Evolutionary conservation across 1,284 basidiomycete genomes (phyloP), one percentile per base, ranked within the genome.

Genomic region (Cryptococcus sp.): DNA sequence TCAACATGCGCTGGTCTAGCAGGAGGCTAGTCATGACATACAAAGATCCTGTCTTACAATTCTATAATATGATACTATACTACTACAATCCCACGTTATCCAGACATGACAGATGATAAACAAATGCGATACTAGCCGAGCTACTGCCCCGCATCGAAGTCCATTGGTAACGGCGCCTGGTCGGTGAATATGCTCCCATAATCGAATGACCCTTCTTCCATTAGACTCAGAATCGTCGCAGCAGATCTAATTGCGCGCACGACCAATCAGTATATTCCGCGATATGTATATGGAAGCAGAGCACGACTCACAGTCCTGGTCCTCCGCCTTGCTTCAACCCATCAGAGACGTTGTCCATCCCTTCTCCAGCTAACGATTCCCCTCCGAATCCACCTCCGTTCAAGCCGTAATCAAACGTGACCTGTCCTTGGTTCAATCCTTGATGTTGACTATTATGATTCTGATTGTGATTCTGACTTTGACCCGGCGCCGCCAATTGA

Each of bases 161-260:
- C 57, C 57, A 59, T 54, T 31, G 57, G 57, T 22, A 59, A 52
- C 1, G 61, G 61, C 48, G 76, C 76, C 55, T 78, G 76, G 60
- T 78, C 76, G 20, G 74, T 76, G 56, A 78, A 78, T 50, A 78
- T 74, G 22, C 70, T 71, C 19, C 73, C 70, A 59, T 78, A 78
- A 60, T 78, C 76, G 49, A 79, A 79, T 11, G 72, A 73, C 16
- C 78, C 78, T 57, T 78, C 73, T 56, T 78, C 75, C 56, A 79
- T 64, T 22, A 79, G 54, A 50, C 71, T 72, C 25, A 79, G 57
- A 47, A 79, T 79, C 0, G 77, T 75, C 7, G 77, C 76, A 3
- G 78, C 78, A 22, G 78, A 79, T 53, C 73, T 75, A 50, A 50
- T 50, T 5, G 10, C 31, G 31, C 31, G 31, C 31, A 35, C 25